Base-by-base conservation (phyloP, 371 early-diverging fungal genomes). In the Rhizopus arrhizus region DNA sequence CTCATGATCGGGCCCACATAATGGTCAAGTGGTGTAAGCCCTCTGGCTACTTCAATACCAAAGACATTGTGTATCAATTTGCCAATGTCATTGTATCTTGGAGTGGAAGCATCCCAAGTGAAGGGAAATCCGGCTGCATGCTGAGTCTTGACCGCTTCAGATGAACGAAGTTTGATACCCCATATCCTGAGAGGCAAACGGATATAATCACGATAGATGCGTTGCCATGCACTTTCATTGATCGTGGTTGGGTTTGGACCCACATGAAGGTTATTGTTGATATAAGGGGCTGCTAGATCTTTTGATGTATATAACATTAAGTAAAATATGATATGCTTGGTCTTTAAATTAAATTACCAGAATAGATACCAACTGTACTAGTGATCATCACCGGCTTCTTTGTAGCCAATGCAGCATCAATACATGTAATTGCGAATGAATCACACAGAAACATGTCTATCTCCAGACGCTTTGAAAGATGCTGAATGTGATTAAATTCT, bases 1-100 rank as follows among this genome's bases (percentile, higher is more conserved):
- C 56, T 57, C 13, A 72, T 31, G 2, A 75, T 55, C 0, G 75
- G 72, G 1, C 74, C 79, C 0, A 75, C 56, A 10, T 65, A n/a
- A 34, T 70, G 55, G 6, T 73, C 45, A 7, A 75, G 52, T 3
- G 79, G 75, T 4, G 62, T 61, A 12, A 62, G 15, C 2, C 70
- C 41, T n/a, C 72, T 43, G n/a, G 79, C 42, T 1, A 58, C n/a
- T 56, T 75, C 68, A 8, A 66, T 43, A 0, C 74, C 74, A 48
- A 58, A 70, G 2, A 70, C 29, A 34, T 53, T 62, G 28, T 66
- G 66, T 9, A 69, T 45, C 6, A 71, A n/a, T 50, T 68, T 74
- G 2, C 36, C 12, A 4, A 29, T 33, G 53, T 60, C 31, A 5
- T 58, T 35, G 45, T 43, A 62, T 7, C 56, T 35, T 12, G 45